Conservation (phyloP, 768 basidiomycete species). For the Podaxis sp. region DNA sequence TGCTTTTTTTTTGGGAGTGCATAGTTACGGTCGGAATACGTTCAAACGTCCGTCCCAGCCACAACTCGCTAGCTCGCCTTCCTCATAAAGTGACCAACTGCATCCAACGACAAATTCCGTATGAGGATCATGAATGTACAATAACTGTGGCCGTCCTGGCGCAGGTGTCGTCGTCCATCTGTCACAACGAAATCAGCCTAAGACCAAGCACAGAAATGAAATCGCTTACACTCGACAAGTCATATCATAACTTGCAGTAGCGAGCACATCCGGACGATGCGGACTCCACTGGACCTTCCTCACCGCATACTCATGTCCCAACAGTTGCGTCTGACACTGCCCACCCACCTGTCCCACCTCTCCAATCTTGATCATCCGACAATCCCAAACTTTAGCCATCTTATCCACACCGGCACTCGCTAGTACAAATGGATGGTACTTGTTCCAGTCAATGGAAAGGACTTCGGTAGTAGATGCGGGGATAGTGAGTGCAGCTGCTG, state of each 20-base stretch:
- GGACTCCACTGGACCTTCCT: slow-evolving; percentile 90
- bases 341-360: slow-evolving; percentile 65
- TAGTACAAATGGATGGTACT: slow-evolving; percentile 77
- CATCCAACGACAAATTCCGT: slow-evolving; percentile 95
- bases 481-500: slow-evolving; percentile 72
- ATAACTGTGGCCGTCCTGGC: slow-evolving; percentile 48
- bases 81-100: slow-evolving; percentile 90
- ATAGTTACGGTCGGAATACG: slow-evolving; percentile 59
- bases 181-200: slow-evolving; percentile 9
- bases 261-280: slow-evolving; percentile 68
- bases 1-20: not conserved
- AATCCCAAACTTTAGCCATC: slow-evolving; percentile 78
- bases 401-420: slow-evolving; percentile 84
- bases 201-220: slow-evolving; percentile 11
- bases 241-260: slow-evolving; percentile 88
- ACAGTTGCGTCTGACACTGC: slow-evolving; percentile 63
- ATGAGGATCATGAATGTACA: slow-evolving; percentile 81
- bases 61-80: slow-evolving; percentile 84
- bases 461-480: slow-evolving; percentile 80
- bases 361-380: slow-evolving; percentile 73
- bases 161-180: slow-evolving; percentile 76
- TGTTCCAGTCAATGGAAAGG: slow-evolving; percentile 89
- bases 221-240: slow-evolving; percentile 80
- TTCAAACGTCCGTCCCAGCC: slow-evolving; percentile 89
- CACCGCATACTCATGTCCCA: slow-evolving; percentile 90